phyloP scores from a whole-genome alignment of 1,284 basidiomycete genomes.

The Puccinia polysora region DNA sequence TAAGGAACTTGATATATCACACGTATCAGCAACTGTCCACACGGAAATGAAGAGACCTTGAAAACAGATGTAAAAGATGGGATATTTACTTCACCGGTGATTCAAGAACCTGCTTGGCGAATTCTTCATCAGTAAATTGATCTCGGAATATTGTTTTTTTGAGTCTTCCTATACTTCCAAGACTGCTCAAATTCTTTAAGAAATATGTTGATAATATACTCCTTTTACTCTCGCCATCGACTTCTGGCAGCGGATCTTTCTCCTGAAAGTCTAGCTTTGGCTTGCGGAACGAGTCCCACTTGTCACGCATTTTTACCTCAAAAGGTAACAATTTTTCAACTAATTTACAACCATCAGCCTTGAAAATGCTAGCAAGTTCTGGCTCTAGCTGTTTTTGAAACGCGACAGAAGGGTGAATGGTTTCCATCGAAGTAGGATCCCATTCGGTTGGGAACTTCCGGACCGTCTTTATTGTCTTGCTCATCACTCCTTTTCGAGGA shows the following conservation, averaged over 20 bases:
- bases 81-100: no score
- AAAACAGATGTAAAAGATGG: no score
- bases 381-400: constrained; percentile 10
- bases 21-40: no score
- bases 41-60: no score
- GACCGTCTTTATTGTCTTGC: constrained; percentile 20
- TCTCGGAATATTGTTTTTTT: constrained; percentile 11
- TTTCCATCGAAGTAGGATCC: constrained; percentile 26
- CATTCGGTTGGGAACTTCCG: constrained; percentile 9
- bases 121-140: constrained; percentile 1
- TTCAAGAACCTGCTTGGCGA: constrained; percentile 3
- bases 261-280: not conserved
- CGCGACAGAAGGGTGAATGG: constrained; percentile 35
- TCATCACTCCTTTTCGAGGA: constrained; percentile 22
- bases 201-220: constrained; percentile 15
- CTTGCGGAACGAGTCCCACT: constrained; percentile 12
- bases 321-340: constrained; percentile 30
- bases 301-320: constrained; percentile 20
- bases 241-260: not conserved
- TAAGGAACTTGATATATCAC: no score
- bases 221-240: not conserved
- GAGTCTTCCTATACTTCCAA: constrained; percentile 1
- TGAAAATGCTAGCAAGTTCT: constrained; percentile 20
- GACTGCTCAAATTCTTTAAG: not conserved
- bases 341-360: not conserved